Conservation (phyloP, 2,329 filamentous ascomycete genomes). For the Claviceps sorghi region DNA sequence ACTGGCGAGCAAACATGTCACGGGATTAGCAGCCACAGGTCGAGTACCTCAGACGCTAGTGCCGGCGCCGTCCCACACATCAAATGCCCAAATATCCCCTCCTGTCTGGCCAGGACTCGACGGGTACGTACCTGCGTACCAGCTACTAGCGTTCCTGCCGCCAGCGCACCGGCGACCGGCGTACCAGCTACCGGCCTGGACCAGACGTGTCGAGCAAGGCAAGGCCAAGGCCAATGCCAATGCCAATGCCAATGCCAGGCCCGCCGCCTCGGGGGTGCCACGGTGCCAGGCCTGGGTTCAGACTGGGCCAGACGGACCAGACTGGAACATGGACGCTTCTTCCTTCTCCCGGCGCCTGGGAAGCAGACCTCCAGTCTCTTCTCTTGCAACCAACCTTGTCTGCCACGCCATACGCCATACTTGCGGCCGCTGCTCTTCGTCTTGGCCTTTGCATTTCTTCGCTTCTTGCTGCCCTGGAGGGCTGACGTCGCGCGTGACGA, state of each 20-base stretch:
- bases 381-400: slow-evolving; percentile 21
- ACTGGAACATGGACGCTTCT: slow-evolving; percentile 20
- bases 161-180: too few relatives aligned
- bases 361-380: slow-evolving; percentile 16
- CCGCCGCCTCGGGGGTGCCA: slow-evolving; percentile 22
- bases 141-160: too few relatives aligned
- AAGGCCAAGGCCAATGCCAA: too few relatives aligned
- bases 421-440: slow-evolving; percentile 14
- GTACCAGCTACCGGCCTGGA: too few relatives aligned
- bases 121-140: too few relatives aligned
- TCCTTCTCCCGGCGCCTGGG: slow-evolving; percentile 22
- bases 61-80: slow-evolving; percentile 24
- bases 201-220: slow-evolving; percentile 18
- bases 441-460: slow-evolving; percentile 10
- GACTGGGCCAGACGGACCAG: too few relatives aligned
- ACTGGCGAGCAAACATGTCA: slow-evolving; percentile 1
- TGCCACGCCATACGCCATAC: slow-evolving; percentile 15
- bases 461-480: background rate
- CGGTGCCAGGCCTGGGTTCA: background rate
- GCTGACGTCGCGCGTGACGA: background rate
- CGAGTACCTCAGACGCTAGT: slow-evolving; percentile 15
- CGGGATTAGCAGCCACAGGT: slow-evolving; percentile 14
- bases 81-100: slow-evolving; percentile 16
- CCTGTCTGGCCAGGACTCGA: too few relatives aligned
- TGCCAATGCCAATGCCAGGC: too few relatives aligned